phyloP scores from a whole-genome alignment of 305 asterid species.

The Solanum hybrid region DNA sequence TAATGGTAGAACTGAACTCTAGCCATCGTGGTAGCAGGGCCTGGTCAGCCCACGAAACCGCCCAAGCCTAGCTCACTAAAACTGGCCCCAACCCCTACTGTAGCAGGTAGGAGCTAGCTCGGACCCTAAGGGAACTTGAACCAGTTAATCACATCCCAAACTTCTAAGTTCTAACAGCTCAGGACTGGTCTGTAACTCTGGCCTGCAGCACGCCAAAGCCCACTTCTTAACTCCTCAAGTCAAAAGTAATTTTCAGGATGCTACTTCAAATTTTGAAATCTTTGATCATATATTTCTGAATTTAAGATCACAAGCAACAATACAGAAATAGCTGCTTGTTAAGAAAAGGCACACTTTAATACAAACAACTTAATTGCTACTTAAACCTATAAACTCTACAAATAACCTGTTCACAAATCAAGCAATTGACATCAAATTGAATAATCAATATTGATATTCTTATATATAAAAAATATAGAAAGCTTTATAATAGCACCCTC shows the following conservation, averaged over 20 bases:
- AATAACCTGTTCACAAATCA: background rate
- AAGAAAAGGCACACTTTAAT: background rate
- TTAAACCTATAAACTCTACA: background rate
- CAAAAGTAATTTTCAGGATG: background rate
- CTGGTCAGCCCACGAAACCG: background rate
- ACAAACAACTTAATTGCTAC: background rate
- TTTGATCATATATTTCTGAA: background rate
- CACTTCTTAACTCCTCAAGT: background rate
- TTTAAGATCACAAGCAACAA: background rate
- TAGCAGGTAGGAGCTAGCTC: background rate
- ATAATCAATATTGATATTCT: background rate
- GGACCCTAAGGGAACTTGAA: background rate
- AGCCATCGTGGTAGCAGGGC: background rate
- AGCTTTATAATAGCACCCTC: background rate
- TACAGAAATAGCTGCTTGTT: background rate
- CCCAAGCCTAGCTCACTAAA: background rate
- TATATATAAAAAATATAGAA: background rate
- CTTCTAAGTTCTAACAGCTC: background rate
- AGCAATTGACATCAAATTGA: background rate
- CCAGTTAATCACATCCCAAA: background rate
- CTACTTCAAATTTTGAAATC: background rate
- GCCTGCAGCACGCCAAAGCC: background rate
- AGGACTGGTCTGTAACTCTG: background rate
- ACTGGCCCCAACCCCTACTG: background rate
- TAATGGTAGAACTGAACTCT: background rate